These are phyloP conservation scores for Apiotrichum mycotoxinovorans DNA, from an alignment of 1,284 basidiomycete genomes.

Conservation along the genomic window DNA sequence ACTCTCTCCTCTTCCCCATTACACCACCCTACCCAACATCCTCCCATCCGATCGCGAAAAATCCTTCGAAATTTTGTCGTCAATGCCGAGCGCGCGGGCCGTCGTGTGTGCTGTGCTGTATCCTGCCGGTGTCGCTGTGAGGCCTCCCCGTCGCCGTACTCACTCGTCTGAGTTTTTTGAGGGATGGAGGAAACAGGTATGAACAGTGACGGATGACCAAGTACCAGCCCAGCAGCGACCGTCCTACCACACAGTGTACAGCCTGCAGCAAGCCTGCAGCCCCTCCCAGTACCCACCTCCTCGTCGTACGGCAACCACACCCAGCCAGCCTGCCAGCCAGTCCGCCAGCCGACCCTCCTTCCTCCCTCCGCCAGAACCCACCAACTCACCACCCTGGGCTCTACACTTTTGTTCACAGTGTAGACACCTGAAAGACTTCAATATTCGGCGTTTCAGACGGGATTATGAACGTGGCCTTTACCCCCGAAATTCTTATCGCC, in stretches of 20 bases:
- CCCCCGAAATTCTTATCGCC: background rate
- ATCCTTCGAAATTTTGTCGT: background rate
- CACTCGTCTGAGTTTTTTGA: conserved; percentile 24
- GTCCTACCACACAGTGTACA: background rate
- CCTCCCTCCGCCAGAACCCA: background rate
- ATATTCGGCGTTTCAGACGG: background rate
- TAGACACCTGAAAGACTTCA: too few relatives aligned
- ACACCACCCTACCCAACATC: background rate
- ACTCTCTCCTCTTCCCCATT: background rate
- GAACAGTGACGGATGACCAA: conserved; percentile 4
- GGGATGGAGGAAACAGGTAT: background rate
- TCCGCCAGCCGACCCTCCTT: background rate
- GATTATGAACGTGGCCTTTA: background rate
- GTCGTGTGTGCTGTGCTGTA: background rate
- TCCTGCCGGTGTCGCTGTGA: background rate
- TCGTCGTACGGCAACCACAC: background rate
- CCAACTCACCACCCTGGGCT: background rate
- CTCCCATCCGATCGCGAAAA: background rate
- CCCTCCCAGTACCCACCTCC: background rate
- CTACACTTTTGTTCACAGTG: background rate
- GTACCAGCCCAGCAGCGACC: background rate
- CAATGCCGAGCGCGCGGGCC: conserved; percentile 2
- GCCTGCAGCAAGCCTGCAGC: background rate
- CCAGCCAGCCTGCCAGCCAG: background rate
- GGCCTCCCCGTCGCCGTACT: conserved; percentile 6